These are phyloP conservation scores for Suhomyces wounanorum DNA, from an alignment of 1,139 yeast genomes.

Conservation along the genomic window DNA sequence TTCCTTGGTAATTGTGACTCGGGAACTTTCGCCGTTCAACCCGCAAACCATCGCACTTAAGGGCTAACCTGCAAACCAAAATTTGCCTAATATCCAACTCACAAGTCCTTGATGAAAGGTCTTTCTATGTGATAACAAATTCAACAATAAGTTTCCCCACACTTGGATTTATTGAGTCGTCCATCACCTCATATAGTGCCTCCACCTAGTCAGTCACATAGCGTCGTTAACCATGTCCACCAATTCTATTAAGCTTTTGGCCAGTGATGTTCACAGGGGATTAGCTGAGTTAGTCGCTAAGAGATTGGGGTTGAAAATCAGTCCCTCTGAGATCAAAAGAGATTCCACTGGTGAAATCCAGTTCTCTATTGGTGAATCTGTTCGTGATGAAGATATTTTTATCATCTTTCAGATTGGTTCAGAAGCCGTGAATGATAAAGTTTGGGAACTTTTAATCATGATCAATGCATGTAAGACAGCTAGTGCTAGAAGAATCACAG, in stretches of 20 bases:
- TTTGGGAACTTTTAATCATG: conserved; percentile 85
- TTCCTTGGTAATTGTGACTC: neutral
- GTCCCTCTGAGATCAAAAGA: conserved; percentile 62
- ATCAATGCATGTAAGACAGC: conserved; percentile 96
- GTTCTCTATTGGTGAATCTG: conserved; percentile 82
- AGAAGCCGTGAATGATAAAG: conserved; percentile 86
- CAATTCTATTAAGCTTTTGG: conserved; percentile 82
- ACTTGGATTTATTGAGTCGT: conserved; percentile 3
- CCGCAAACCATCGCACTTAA: neutral
- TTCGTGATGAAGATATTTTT: conserved; percentile 94
- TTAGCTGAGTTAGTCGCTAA: conserved; percentile 75
- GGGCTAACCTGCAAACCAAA: conserved; percentile 9
- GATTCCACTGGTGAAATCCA: conserved; percentile 58
- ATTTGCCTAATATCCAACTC: conserved; percentile 6
- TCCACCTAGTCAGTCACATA: neutral
- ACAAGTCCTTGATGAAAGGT: neutral
- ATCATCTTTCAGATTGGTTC: conserved; percentile 86
- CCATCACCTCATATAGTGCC: conserved; percentile 1
- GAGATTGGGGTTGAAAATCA: conserved; percentile 60
- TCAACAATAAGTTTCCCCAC: conserved; percentile 1
- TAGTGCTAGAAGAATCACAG: conserved; percentile 92
- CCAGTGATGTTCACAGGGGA: conserved; percentile 92
- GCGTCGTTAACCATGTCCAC: conserved; percentile 16
- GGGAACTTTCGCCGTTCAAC: neutral
- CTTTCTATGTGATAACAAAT: conserved; percentile 10